phyloP scores from a whole-genome alignment of 23 red algal genomes.

The Gracilaria gracilis region DNA sequence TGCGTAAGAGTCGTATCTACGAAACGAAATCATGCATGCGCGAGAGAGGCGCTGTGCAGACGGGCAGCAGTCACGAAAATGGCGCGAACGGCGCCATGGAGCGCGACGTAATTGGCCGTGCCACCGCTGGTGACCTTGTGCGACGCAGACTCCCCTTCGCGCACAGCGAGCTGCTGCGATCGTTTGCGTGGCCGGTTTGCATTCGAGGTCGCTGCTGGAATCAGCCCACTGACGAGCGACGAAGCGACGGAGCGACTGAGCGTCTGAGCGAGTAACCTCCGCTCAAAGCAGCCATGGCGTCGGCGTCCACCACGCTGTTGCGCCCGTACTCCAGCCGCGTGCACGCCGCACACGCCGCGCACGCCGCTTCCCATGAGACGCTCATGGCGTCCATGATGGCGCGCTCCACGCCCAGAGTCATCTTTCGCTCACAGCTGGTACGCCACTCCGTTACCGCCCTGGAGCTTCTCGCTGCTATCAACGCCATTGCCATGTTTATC shows the following conservation, averaged over 20 bases:
- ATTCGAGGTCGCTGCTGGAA: no score
- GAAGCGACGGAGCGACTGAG: no score
- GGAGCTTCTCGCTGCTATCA: conserved; percentile 54
- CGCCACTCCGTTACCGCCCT: conserved; percentile 40
- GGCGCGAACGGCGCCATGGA: background rate
- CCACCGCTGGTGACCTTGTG: no score
- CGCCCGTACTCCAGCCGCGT: conserved; percentile 17
- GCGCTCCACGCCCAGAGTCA: conserved; percentile 45
- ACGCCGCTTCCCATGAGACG: conserved; percentile 38
- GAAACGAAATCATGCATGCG: background rate
- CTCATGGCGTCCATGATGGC: conserved; percentile 79
- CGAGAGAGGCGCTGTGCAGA: no score
- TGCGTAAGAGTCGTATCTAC: no score
- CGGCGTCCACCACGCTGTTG: conserved; percentile 15
- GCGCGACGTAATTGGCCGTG: background rate
- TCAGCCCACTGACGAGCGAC: no score
- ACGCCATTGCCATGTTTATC: conserved; percentile 72
- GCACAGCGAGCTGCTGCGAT: no score
- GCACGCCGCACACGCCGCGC: background rate
- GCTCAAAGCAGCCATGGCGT: background rate
- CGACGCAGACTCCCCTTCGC: no score
- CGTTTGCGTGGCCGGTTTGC: no score
- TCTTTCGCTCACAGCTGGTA: conserved; percentile 46
- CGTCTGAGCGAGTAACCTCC: no score
- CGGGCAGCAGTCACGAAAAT: background rate